A percentile compares a stretch with the other conserved stretches of the same genome.
Evolutionary conservation across 1,284 basidiomycete genomes (phyloP).

Genomic region (Volvariella surrecta): DNA sequence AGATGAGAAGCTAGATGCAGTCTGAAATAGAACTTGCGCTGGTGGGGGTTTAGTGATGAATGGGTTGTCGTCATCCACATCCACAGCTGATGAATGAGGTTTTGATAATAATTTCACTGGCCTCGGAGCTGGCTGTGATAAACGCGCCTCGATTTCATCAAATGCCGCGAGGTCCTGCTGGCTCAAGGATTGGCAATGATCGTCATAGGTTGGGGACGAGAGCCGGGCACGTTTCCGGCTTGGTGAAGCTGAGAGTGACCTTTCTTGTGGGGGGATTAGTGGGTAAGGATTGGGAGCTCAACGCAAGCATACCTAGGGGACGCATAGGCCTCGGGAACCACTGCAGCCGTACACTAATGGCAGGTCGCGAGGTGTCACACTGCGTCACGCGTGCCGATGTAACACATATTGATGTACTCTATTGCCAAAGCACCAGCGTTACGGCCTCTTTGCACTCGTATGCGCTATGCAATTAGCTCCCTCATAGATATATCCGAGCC

Average conservation of each 20-base stretch:
- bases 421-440: no score
- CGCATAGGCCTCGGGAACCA: constrained; percentile 2
- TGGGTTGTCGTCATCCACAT: constrained; percentile 36
- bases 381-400: no score
- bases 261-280: constrained; percentile 10
- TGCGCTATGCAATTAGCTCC: no score
- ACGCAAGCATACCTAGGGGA: not conserved
- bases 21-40: constrained; percentile 10
- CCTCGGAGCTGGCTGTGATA: constrained; percentile 30
- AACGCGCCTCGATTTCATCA: constrained; percentile 40
- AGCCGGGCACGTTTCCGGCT: constrained; percentile 48
- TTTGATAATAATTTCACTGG: not conserved
- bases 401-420: no score
- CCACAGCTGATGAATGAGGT: constrained; percentile 10
- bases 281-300: not conserved
- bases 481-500: no score
- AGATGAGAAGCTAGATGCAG: constrained; percentile 12
- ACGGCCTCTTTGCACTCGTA: no score
- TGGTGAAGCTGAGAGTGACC: constrained; percentile 28
- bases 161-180: constrained; percentile 49
- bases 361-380: no score
- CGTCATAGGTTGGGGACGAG: constrained; percentile 64
- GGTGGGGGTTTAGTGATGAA: constrained; percentile 20
- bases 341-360: no score
- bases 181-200: constrained; percentile 42